A percentile compares a stretch with the other conserved stretches of the same genome.
phyloP scores from a whole-genome alignment of 768 basidiomycete species.

The Russula sp. region DNA sequence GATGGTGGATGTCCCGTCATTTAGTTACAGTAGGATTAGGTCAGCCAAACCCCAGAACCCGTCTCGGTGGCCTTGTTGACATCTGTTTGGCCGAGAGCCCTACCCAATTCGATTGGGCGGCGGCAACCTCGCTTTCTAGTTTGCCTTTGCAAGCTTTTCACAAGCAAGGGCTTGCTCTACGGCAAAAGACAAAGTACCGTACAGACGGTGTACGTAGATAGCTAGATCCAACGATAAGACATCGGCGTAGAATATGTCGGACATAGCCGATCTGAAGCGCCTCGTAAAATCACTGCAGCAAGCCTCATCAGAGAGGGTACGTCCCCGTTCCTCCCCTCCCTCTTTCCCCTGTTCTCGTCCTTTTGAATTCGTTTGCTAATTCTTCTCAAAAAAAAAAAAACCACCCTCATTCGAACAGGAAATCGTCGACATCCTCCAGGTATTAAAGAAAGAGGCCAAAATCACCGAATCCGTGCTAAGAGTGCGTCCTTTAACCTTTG shows the following conservation, averaged over 20 bases:
- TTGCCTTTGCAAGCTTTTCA: background rate
- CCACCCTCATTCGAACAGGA: constrained; percentile 46
- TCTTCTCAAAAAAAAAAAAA: constrained; percentile 23
- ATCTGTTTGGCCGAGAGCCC: background rate
- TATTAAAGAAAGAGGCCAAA: constrained; percentile 56
- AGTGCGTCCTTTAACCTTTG: constrained; percentile 57
- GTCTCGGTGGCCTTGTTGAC: background rate
- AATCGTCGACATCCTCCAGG: constrained; percentile 48
- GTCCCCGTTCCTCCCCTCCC: background rate
- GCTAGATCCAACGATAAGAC: constrained; percentile 12
- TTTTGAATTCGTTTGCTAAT: constrained; percentile 29
- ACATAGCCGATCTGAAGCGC: constrained; percentile 20
- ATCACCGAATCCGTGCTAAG: constrained; percentile 69
- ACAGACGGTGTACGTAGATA: constrained; percentile 18
- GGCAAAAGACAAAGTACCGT: constrained; percentile 10
- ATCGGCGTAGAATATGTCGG: constrained; percentile 16
- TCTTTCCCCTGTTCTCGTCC: too few species aligned
- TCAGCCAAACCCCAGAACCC: background rate
- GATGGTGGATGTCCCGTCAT: background rate
- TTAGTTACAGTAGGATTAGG: background rate
- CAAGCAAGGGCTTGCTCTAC: constrained; percentile 2
- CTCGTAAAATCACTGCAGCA: constrained; percentile 22
- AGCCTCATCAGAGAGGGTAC: constrained; percentile 17
- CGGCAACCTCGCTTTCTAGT: background rate
- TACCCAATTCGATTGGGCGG: background rate